Evolutionary conservation across 345 rosid genomes (phyloP), one percentile per base, ranked within the genome.

Genomic region (Isatis tinctoria): DNA sequence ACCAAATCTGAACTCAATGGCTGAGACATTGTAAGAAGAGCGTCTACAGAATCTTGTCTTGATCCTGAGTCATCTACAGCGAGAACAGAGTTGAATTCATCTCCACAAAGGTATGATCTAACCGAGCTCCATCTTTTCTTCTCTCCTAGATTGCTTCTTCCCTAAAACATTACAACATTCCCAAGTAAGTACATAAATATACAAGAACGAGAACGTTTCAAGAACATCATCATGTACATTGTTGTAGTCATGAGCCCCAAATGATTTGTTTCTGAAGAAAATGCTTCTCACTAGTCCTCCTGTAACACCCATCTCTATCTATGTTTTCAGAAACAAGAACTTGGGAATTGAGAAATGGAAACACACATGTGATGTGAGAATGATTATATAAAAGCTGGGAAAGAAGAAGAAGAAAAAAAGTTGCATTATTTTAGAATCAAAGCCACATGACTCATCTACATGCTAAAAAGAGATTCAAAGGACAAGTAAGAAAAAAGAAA

Each of bases 31-130:
- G 85, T 77, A 1, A 81, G 74, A 27, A 83, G 76, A 41, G 87
- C 77, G 43, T 84, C 96, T 0, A 58, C 22, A 59, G 85, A 83
- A 83, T 92, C 85, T 72, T 81, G 84, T 11, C 83, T 70, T 1
- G 98, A 90, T 73, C 81, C 86, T 14, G 97, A 89, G 82, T 91
- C 97, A 63, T 85, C 81, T 75, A 89, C 94, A 5, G 92, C 97
- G 8, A 79, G 80, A 26, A 89, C 91, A 28, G 94, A 93, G 71
- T 87, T 80, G 62, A 89, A 83, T 74, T 93, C 92, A 26, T 89
- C 85, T 11, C 97, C 90, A 2, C 97, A 90, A 32, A 87, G 83
- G 79, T 85, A 86, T n/a, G 88, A 83, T 86, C 88, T 83, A 44
- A 93, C 92, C 0, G 82, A 71, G 79, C 81, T 80, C 98, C 94